These are phyloP conservation scores for Oxytropis ochrocephala DNA, from an alignment of 306 rosid genomes.

Conservation along the genomic window DNA sequence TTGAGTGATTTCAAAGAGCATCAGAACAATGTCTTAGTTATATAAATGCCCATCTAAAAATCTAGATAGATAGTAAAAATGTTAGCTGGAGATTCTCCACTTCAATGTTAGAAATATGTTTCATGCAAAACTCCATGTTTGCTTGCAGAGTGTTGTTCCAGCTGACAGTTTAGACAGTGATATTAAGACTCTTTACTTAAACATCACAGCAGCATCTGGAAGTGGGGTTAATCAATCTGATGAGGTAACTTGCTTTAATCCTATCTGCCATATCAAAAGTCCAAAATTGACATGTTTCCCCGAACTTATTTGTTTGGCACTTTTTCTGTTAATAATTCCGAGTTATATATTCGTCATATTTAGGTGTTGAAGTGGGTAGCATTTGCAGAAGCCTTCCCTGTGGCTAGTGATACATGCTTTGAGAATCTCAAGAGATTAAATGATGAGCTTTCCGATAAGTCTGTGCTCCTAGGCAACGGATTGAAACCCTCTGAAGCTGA, in stretches of 20 bases:
- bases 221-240: conserved; percentile 31
- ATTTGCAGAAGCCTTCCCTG: conserved; percentile 63
- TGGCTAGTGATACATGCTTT: conserved; percentile 33
- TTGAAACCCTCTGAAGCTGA: conserved; percentile 73
- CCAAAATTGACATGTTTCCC: neutral
- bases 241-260: conserved; percentile 27
- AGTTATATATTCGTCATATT: conserved; percentile 10
- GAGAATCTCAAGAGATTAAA: conserved; percentile 62
- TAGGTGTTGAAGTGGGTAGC: conserved; percentile 69
- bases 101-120: conserved; percentile 1
- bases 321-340: neutral
- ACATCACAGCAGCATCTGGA: conserved; percentile 31
- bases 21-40: neutral
- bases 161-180: conserved; percentile 39
- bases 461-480: conserved; percentile 75
- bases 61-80: neutral
- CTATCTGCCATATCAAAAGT: neutral
- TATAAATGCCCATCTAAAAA: neutral
- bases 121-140: conserved; percentile 21
- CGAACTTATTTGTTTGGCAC: neutral
- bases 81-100: neutral
- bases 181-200: conserved; percentile 41
- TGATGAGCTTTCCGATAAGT: conserved; percentile 45
- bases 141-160: conserved; percentile 47
- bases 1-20: neutral